These are phyloP conservation scores for Eurotiales sp. DNA, from an alignment of 2,329 filamentous ascomycete genomes.

Conservation along the genomic window DNA sequence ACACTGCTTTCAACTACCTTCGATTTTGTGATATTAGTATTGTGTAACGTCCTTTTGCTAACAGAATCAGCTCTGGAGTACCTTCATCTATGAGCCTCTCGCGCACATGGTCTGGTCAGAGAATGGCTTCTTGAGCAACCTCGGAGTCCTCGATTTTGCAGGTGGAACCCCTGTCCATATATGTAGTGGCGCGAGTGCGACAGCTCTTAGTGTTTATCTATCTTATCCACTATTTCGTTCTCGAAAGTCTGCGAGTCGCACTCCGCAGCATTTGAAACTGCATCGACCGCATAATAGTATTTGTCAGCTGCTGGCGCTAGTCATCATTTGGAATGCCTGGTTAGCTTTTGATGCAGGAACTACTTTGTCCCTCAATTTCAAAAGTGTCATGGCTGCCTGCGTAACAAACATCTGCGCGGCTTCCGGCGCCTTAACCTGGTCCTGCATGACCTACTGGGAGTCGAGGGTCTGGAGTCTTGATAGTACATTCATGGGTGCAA, in stretches of 20 bases:
- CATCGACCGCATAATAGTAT: constrained; percentile 49
- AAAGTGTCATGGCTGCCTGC: constrained; percentile 35
- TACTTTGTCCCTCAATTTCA: constrained; percentile 48
- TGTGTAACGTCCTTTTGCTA: background rate
- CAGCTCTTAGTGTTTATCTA: constrained; percentile 45
- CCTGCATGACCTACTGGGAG: constrained; percentile 42
- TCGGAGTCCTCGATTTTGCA: constrained; percentile 48
- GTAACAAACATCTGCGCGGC: constrained; percentile 8
- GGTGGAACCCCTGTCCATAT: constrained; percentile 44
- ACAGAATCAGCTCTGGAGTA: constrained; percentile 43
- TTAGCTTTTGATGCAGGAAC: constrained; percentile 51
- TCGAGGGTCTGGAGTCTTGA: constrained; percentile 47
- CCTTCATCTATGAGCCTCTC: constrained; percentile 46
- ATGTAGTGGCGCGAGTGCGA: constrained; percentile 43
- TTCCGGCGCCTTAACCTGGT: constrained; percentile 48
- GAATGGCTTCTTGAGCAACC: constrained; percentile 40
- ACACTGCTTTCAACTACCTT: background rate
- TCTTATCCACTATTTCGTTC: constrained; percentile 49
- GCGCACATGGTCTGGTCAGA: constrained; percentile 50
- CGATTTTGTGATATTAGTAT: background rate
- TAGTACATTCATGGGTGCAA: constrained; percentile 51
- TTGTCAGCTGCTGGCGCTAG: constrained; percentile 46
- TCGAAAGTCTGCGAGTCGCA: constrained; percentile 41
- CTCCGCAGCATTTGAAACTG: constrained; percentile 45
- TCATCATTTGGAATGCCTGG: constrained; percentile 52